Evolutionary conservation across 2,329 filamentous ascomycete species (phyloP), one percentile per base, ranked within the genome.

Genomic region (Beauveria pseudobassiana): DNA sequence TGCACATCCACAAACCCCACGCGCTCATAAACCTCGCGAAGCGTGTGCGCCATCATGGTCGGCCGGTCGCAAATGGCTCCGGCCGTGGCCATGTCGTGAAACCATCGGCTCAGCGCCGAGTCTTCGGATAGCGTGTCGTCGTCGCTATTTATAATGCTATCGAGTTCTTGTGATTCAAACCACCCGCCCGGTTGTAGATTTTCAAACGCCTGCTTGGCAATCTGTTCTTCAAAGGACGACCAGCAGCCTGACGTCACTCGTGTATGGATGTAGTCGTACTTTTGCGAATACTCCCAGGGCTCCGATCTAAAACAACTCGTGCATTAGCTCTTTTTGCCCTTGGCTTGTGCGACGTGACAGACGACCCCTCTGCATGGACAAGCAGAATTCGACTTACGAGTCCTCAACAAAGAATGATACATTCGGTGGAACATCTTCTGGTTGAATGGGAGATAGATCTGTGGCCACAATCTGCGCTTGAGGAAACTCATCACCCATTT

Each of bases 321-420:
- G 5, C 3, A 40, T 54, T 54, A 54, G 51, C n/a, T 42, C 1
- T 12, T 12, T 3, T 16, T 20, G 12, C 30, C 42, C 42, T 20
- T 45, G 18, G 6, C 18, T 50, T 10, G 6, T 38, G 10, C n/a
- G 10, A 20, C 14, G 14, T 9, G 8, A 24, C 20, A 53, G 50
- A 16, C 38, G 26, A 8, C 53, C n/a, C 14, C 2, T 22, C 10
- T 24, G 43, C 22, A 24, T 24, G 22, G 22, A 24, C 0, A 46
- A 24, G 61, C 26, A 22, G 7, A 30, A n/a, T 34, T 18, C n/a
- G 3, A 70, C 74, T 66, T 69, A 74, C 72, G 74, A 75, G 67
- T 92, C 88, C 69, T 91, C 88, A 51, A 93, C 81, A 63, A 85
- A 85, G 66, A 93, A 93, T 64, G 85, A 83, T 16, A 91, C 87